Evolutionary conservation across 805 yeast species (phyloP), one percentile per base, ranked within the genome.

Genomic region (Wickerhamiella shivajii): DNA sequence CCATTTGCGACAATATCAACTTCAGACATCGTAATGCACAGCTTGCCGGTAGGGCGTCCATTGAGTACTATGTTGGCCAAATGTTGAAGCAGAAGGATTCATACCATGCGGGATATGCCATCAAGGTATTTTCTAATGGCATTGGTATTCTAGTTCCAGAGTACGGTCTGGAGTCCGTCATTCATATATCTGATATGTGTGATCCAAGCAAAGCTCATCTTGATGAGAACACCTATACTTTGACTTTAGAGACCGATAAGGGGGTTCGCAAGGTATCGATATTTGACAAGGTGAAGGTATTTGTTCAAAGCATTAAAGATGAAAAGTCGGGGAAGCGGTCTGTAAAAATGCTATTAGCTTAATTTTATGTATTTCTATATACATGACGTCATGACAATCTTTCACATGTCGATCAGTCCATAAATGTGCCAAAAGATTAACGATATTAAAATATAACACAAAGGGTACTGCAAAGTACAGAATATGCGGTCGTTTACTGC

Each of bases 31-130:
- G 98, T 57, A 90, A 90, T 53, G 98, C 98, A 0, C 99, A 90
- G 59, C 80, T 87, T 63, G 99, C 99, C 2, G 99, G 98, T 24
- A 70, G 99, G 52, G 96, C 98, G 14, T 79, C 93, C 52, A 81
- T 90, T 40, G 98, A 90, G 55, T 90, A 90, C 59, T 90, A 81
- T 50, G 98, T 90, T 31, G 99, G 99, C 6, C 97, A 90, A 60
- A 95, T 87, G 26, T 78, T 90, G 79, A 79, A 81, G 53, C 75
- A 74, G 51, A 75, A 74, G 46, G 84, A 80, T 49, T 63, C 77
- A 23, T 63, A 64, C 11, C 93, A 81, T 52, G 84, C 81, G 43
- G 98, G 97, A 7, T 85, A 81, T 47, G 76, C 85, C 18, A 84
- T 87, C 50, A 79, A 81, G 53, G 90, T 90, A 18, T 85, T 90